These are phyloP conservation scores for Lactarius deliciosus DNA, from an alignment of 768 basidiomycete species.

Conservation along the genomic window DNA sequence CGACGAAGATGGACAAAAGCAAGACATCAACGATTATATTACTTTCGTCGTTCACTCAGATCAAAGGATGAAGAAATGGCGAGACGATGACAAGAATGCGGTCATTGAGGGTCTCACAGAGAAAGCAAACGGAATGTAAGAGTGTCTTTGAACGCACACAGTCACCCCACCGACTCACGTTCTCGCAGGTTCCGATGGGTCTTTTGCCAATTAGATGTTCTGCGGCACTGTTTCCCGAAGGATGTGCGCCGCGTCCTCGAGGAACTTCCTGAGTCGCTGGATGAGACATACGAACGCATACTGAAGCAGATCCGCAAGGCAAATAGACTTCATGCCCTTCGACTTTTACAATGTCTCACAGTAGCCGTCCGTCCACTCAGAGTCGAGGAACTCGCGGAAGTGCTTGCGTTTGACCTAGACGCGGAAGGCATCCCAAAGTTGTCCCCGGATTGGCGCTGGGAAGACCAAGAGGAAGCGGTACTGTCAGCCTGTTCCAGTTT, in stretches of 20 bases:
- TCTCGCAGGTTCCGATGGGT: not conserved
- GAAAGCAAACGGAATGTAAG: not conserved
- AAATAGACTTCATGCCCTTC: not conserved
- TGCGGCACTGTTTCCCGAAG: not conserved
- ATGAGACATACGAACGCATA: not conserved
- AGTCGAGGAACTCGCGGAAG: not conserved
- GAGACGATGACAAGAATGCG: not conserved
- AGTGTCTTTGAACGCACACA: not conserved
- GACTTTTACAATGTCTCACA: not conserved
- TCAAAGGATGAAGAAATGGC: not conserved
- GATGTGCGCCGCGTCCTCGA: not conserved
- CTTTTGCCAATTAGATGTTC: not conserved
- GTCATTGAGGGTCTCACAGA: not conserved
- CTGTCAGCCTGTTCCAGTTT: not conserved
- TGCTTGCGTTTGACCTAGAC: not conserved
- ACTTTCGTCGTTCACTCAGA: not conserved
- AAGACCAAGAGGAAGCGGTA: not conserved
- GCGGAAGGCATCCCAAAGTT: not conserved
- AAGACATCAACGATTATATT: no score
- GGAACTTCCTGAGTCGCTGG: not conserved
- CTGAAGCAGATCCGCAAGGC: not conserved
- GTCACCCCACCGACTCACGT: not conserved
- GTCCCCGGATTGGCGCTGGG: not conserved
- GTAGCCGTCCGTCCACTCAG: not conserved
- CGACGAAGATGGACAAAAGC: no score